phyloP scores from a whole-genome alignment of 176 grass and related monocot genomes.

The Thinopyrum elongatum region DNA sequence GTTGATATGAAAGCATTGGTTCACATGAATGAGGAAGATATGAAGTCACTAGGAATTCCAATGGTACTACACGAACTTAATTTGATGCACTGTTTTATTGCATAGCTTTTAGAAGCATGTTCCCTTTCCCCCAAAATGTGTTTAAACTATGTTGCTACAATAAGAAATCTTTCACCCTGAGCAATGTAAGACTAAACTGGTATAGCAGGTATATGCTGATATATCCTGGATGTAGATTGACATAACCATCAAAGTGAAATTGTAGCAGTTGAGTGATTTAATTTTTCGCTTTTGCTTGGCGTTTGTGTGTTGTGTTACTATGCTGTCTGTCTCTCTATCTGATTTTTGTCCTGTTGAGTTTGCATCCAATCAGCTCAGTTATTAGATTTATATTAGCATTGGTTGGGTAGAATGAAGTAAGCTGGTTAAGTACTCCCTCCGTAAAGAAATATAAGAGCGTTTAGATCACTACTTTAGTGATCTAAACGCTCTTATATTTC shows the following conservation, averaged over 20 bases:
- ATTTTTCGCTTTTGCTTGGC: not conserved
- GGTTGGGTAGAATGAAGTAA: not conserved
- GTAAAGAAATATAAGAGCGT: too few species aligned
- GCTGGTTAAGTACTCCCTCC: not conserved
- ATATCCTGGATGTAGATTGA: not conserved
- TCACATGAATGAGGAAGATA: constrained; percentile 78
- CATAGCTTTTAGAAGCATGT: not conserved
- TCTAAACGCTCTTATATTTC: too few species aligned
- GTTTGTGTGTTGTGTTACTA: not conserved
- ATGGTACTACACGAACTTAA: constrained; percentile 48
- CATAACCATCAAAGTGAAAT: not conserved
- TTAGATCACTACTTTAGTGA: too few species aligned
- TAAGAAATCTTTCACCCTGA: not conserved
- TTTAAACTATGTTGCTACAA: not conserved
- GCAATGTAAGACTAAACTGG: not conserved
- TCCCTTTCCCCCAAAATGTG: not conserved
- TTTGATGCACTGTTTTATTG: constrained; percentile 4
- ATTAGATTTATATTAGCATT: not conserved
- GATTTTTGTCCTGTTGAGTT: not conserved
- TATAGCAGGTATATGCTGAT: not conserved
- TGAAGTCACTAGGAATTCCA: constrained; percentile 72
- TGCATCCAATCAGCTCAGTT: not conserved
- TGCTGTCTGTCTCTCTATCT: not conserved
- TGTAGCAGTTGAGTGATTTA: not conserved
- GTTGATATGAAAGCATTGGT: constrained; percentile 70